Percentiles rank a stretch among this genome's conserved stretches.
phyloP scores from a whole-genome alignment of 2,329 filamentous ascomycete species.

The Sporothrix euskadiensis region DNA sequence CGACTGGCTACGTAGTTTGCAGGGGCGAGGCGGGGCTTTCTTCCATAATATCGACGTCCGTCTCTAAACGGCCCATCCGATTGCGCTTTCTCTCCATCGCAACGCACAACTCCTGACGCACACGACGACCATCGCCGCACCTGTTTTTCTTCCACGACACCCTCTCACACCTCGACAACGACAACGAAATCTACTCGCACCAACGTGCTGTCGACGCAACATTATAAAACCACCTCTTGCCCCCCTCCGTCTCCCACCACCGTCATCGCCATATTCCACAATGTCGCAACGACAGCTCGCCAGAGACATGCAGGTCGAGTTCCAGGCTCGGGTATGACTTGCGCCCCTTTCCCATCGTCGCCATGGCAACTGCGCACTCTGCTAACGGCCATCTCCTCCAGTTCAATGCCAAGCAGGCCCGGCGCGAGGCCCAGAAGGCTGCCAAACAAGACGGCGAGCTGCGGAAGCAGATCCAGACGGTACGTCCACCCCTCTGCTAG shows the following conservation, averaged over 20 bases:
- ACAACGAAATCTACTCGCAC: background rate
- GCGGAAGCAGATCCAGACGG: conserved; percentile 63
- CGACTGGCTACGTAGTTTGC: conserved; percentile 1
- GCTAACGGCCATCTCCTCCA: conserved; percentile 32
- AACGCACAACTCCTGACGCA: background rate
- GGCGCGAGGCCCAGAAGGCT: conserved; percentile 61
- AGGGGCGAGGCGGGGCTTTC: conserved; percentile 3
- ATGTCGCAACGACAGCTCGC: conserved; percentile 62
- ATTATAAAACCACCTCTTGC: background rate
- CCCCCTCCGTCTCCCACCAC: background rate
- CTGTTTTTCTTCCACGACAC: background rate
- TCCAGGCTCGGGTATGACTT: conserved; percentile 55
- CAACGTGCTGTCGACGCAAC: background rate
- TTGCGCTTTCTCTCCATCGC: background rate
- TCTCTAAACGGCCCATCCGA: background rate
- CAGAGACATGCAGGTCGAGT: conserved; percentile 64
- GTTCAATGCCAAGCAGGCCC: conserved; percentile 64
- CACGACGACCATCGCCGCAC: background rate
- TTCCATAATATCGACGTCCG: background rate
- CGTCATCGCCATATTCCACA: conserved; percentile 32
- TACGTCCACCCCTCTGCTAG: conserved; percentile 29
- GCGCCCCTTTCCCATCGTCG: background rate
- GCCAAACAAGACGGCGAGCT: conserved; percentile 61
- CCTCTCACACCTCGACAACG: background rate
- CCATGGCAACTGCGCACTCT: background rate